phyloP scores from a whole-genome alignment of 495 filamentous ascomycete species.

The Hypoxylon crocopeplum region DNA sequence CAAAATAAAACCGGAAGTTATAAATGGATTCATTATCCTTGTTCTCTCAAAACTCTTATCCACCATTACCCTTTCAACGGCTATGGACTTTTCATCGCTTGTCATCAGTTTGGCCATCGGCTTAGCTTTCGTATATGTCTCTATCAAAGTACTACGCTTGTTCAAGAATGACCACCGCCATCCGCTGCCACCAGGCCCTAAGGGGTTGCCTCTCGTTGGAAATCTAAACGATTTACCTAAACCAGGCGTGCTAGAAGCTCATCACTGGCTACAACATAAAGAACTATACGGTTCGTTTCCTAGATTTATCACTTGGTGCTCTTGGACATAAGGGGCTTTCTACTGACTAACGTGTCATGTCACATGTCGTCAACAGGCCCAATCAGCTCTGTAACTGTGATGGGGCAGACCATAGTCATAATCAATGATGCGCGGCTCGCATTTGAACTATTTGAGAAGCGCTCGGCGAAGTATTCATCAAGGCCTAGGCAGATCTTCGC shows the following conservation, averaged over 20 bases:
- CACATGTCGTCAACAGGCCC: slow-evolving; percentile 41
- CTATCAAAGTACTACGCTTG: slow-evolving; percentile 5
- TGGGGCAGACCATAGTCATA: slow-evolving; percentile 57
- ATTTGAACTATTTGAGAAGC: slow-evolving; percentile 55
- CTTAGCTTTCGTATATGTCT: background rate
- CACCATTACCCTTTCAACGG: no score
- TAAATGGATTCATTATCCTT: background rate
- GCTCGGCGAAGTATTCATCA: slow-evolving; percentile 52
- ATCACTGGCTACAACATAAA: slow-evolving; percentile 61
- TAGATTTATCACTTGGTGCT: background rate
- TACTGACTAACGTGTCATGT: background rate
- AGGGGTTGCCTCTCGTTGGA: slow-evolving; percentile 51
- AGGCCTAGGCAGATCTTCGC: slow-evolving; percentile 48
- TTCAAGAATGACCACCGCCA: background rate
- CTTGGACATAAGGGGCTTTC: background rate
- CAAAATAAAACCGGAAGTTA: no score
- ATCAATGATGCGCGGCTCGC: slow-evolving; percentile 53
- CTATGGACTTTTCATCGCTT: slow-evolving; percentile 9
- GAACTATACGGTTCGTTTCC: slow-evolving; percentile 49
- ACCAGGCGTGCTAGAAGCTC: slow-evolving; percentile 47
- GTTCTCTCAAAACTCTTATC: no score
- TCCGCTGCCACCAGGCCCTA: slow-evolving; percentile 57
- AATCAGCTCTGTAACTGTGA: slow-evolving; percentile 59
- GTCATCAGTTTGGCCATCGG: slow-evolving; percentile 9
- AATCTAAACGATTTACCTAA: slow-evolving; percentile 55